Evolutionary conservation across 768 basidiomycete species (phyloP).

Genomic region (Gloeophyllum trabeum): DNA sequence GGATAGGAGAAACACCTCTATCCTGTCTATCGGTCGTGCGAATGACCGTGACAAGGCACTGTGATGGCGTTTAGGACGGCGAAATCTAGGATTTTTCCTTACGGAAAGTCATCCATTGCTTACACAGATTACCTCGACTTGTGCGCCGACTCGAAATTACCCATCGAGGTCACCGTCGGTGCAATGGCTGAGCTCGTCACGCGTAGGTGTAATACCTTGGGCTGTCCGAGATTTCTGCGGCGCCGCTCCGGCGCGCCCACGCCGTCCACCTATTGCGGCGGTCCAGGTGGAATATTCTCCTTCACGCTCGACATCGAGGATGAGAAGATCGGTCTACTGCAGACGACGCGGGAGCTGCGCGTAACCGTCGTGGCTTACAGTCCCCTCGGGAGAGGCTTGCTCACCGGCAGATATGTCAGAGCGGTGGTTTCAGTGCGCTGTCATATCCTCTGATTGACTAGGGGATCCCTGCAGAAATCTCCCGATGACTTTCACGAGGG

Average conservation of each 20-base stretch:
- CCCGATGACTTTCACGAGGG: constrained; percentile 17
- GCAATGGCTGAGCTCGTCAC: constrained; percentile 43
- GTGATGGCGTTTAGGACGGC: too few species aligned
- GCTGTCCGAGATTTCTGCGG: constrained; percentile 23
- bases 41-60: too few species aligned
- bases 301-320: constrained; percentile 21
- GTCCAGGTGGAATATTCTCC: constrained; percentile 20
- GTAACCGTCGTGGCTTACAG: constrained; percentile 21
- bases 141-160: constrained; percentile 28
- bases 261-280: constrained; percentile 20
- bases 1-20: too few species aligned
- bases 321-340: constrained; percentile 11
- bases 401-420: constrained; percentile 17
- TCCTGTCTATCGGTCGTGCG: too few species aligned
- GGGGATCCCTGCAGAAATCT: constrained; percentile 10
- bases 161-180: constrained; percentile 38
- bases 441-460: too few species aligned
- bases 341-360: constrained; percentile 20
- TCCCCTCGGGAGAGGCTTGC: constrained; percentile 21
- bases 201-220: constrained; percentile 27
- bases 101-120: too few species aligned
- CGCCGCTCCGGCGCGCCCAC: constrained; percentile 20
- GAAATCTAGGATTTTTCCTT: too few species aligned
- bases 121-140: too few species aligned
- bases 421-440: neutral